Base-by-base conservation (phyloP, 495 filamentous ascomycete genomes). In the Geopyxis carbonaria region DNA sequence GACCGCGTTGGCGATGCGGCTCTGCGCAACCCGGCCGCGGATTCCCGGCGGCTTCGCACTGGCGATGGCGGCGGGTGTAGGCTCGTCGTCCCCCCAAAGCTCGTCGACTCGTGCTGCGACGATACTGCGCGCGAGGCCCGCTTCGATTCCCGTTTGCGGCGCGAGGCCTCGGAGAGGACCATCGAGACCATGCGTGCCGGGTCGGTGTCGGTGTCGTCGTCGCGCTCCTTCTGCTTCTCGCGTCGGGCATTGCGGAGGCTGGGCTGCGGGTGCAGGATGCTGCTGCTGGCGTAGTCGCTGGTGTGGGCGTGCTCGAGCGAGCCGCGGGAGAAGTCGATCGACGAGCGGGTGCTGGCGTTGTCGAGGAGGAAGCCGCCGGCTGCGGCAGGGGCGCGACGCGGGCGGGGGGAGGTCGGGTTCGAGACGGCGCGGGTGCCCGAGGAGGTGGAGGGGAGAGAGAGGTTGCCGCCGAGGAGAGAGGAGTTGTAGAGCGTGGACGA, bases 281-380 rank as follows among this genome's bases (percentile, higher is more conserved):
- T 27, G 4, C 34, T 34, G 2, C 18, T 11, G 20, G n/a, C 29
- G 25, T 40, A 38, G 11, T n/a, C 29, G 23, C 30, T 36, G 19
- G 47, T 16, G 2, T 22, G 33, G 19, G 5, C 5, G 31, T 15
- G 33, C 16, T 15, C 30, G 7, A 13, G 24, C 8, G n/a, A 11
- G 13, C 14, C 27, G 2, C n/a, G 15, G 5, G 38, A 13, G n/a
- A 27, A 20, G 18, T 31, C 38, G 29, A 41, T 27, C 8, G 38
- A 41, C 22, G 5, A 14, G 19, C 29, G 7, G n/a, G 21, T 21
- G 15, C 28, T 21, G 27, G 40, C 16, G 28, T 38, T 39, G 8
- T 54, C 49, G 31, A 54, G 51, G 16, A 54, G 42, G 31, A 54
- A 54, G 7, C 51, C 51, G 16, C 51, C 50, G 7, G 38, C 38